phyloP scores from a whole-genome alignment of 129 eudicot species.

The Chrysanthemum makinoi region DNA sequence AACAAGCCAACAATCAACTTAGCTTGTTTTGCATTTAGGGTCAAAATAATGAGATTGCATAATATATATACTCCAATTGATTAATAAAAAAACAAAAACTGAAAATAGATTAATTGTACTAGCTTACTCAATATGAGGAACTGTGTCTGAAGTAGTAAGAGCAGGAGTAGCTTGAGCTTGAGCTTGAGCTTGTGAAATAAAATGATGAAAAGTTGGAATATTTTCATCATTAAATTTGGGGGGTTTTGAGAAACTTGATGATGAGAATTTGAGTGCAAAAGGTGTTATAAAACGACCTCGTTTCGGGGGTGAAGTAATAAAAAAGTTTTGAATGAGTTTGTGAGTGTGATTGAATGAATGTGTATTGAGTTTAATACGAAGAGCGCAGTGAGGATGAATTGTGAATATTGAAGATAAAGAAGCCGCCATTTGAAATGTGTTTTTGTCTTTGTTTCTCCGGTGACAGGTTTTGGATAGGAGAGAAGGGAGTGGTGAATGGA shows the following conservation, averaged over 20 bases:
- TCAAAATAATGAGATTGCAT: no score
- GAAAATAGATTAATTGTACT: not conserved
- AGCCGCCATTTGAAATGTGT: constrained; percentile 26
- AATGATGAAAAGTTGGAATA: constrained; percentile 43
- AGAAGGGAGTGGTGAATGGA: constrained; percentile 10
- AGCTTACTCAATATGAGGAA: constrained; percentile 42
- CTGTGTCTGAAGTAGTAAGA: constrained; percentile 25
- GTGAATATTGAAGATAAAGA: constrained; percentile 43
- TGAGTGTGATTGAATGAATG: constrained; percentile 29
- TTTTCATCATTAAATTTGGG: constrained; percentile 14
- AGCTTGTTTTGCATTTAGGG: no score
- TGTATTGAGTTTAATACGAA: constrained; percentile 26
- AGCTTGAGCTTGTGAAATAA: constrained; percentile 48
- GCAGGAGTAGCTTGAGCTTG: constrained; percentile 39
- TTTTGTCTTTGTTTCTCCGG: not conserved
- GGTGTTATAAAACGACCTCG: constrained; percentile 26
- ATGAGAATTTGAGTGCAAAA: constrained; percentile 33
- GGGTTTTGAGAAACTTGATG: constrained; percentile 26
- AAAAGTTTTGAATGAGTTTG: constrained; percentile 6
- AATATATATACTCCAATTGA: no score
- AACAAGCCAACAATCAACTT: no score
- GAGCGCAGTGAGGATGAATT: constrained; percentile 29
- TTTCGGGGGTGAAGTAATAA: constrained; percentile 25
- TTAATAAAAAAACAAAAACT: no score
- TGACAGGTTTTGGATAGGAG: constrained; percentile 31